Evolutionary conservation across 257 asterid species (phyloP).

Genomic region (Rauvolfia tetraphylla): DNA sequence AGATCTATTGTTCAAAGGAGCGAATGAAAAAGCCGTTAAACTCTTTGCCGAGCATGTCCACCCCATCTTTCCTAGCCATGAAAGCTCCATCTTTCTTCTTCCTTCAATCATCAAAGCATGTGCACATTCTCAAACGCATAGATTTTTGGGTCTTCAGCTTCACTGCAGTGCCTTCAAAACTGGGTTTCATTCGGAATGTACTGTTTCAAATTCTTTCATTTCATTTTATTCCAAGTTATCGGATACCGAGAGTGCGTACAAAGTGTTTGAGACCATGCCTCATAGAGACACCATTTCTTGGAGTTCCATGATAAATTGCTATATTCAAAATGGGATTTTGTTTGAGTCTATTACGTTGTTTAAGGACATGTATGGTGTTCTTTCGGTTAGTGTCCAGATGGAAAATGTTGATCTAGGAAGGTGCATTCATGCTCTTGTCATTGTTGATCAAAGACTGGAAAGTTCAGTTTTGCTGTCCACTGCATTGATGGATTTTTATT

Average conservation of each 20-base stretch:
- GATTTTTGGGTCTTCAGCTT: slow-evolving; percentile 41
- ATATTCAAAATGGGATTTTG: slow-evolving; percentile 42
- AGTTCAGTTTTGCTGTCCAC: slow-evolving; percentile 41
- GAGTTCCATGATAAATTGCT: slow-evolving; percentile 37
- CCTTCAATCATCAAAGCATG: slow-evolving; percentile 72
- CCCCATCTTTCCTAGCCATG: slow-evolving; percentile 33
- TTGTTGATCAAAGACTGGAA: slow-evolving; percentile 51
- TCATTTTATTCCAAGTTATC: slow-evolving; percentile 47
- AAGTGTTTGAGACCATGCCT: slow-evolving; percentile 66
- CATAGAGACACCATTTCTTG: slow-evolving; percentile 26
- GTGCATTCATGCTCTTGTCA: slow-evolving; percentile 51
- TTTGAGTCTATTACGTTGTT: slow-evolving; percentile 41
- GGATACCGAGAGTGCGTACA: slow-evolving; percentile 28
- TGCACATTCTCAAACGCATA: slow-evolving; percentile 42
- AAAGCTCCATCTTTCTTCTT: slow-evolving; percentile 41
- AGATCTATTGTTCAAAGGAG: slow-evolving; percentile 32
- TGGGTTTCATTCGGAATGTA: slow-evolving; percentile 48
- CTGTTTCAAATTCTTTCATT: slow-evolving; percentile 58
- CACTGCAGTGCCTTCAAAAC: slow-evolving; percentile 49
- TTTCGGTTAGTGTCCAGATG: slow-evolving; percentile 44
- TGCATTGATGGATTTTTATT: slow-evolving; percentile 53
- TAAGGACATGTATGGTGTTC: slow-evolving; percentile 24
- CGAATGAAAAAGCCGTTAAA: slow-evolving; percentile 37
- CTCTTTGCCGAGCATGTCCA: slow-evolving; percentile 47
- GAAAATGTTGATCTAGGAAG: slow-evolving; percentile 48